These are phyloP conservation scores for Coccomyxa sp. DNA, from an alignment of 139 green algal species.

Conservation along the genomic window DNA sequence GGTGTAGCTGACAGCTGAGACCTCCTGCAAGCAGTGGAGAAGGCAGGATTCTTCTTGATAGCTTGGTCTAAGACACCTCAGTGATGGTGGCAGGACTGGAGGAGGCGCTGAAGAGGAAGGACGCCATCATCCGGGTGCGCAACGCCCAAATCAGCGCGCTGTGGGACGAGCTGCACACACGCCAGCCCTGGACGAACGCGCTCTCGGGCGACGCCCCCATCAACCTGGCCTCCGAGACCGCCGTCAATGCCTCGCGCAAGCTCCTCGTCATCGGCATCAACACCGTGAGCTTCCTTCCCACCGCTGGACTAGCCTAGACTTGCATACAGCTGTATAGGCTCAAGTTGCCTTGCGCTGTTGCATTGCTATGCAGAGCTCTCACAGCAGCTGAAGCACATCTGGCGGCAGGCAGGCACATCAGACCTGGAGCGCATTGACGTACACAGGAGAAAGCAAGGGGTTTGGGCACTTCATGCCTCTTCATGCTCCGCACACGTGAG, in stretches of 20 bases:
- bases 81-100: conserved; percentile 2
- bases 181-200: conserved; percentile 41
- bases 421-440: no score
- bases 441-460: no score
- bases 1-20: neutral
- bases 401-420: no score
- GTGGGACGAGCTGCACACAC: conserved; percentile 56
- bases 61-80: neutral
- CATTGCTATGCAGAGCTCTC: no score
- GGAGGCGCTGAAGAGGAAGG: conserved; percentile 41
- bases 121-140: conserved; percentile 49
- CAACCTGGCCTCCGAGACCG: neutral
- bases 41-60: neutral
- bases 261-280: conserved; percentile 42
- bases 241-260: conserved; percentile 5
- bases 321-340: no score
- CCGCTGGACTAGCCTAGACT: no score
- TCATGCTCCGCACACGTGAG: no score
- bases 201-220: conserved; percentile 4
- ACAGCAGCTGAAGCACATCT: no score
- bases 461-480: no score
- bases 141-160: conserved; percentile 47
- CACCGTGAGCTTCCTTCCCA: conserved; percentile 23
- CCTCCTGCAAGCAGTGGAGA: neutral
- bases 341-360: no score